phyloP scores from a whole-genome alignment of 164 flowering plant genomes.

The Litsea cubeba region DNA sequence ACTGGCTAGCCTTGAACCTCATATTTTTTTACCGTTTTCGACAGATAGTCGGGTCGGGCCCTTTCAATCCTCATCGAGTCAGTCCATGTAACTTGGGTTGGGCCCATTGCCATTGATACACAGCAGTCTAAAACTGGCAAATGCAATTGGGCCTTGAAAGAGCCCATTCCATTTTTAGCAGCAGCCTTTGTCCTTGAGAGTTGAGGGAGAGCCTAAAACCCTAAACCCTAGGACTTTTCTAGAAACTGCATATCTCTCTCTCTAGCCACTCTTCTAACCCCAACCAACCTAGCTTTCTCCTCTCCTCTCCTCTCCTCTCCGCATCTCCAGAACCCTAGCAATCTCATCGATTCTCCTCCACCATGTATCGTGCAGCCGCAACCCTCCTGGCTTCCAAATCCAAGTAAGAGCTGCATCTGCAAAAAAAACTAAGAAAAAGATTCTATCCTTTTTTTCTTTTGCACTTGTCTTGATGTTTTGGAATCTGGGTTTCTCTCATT shows the following conservation, averaged over 20 bases:
- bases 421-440: background rate
- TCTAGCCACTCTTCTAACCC: background rate
- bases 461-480: constrained; percentile 1
- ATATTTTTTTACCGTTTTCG: too few species aligned
- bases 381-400: constrained; percentile 30
- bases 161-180: background rate
- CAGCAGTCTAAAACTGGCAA: background rate
- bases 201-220: background rate
- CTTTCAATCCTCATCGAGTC: too few species aligned
- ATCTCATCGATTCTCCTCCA: background rate
- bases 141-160: background rate
- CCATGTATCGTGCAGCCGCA: constrained; percentile 29
- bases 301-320: background rate
- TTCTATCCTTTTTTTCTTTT: background rate
- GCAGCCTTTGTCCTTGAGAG: background rate
- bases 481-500: constrained; percentile 1
- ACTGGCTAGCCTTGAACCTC: too few species aligned
- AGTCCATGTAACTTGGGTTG: too few species aligned
- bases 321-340: background rate
- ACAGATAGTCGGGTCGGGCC: too few species aligned
- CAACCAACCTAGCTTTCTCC: background rate
- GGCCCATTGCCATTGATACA: too few species aligned
- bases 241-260: background rate
- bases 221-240: background rate
- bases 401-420: constrained; percentile 8